Base-by-base conservation (phyloP, 2,329 filamentous ascomycete genomes). In the Neopestalotiopsis clavispora region DNA sequence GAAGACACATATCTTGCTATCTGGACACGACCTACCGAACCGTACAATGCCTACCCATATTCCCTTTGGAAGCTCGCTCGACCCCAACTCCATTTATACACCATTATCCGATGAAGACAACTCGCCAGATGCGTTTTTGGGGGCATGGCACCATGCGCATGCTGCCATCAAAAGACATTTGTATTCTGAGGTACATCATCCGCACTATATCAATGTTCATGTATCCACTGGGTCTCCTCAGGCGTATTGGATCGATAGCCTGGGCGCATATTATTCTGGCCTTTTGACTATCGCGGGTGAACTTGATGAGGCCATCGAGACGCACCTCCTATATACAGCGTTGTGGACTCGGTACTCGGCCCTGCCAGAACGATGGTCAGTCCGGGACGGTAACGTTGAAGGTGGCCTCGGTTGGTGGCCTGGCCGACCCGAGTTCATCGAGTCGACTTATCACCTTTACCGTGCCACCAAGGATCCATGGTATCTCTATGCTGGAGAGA, bases 381-480 rank as follows among this genome's bases (percentile, higher is more conserved):
- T 96, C 65, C 89, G 90, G 65, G 93, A 94, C 30, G 92, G 92
- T 34, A 90, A 91, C 67, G 91, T 98, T 61, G 96, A 98, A 77
- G 90, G 91, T 20, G 94, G 94, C 10, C 88, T 98, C 32, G 90
- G 92, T 12, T 98, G 96, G 94, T 99, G 97, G 93, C 94, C 94
- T 12, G 94, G 97, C 28, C 90, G 96, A 30, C 96, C 96, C 4
- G 96, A 99, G 79, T 98, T 98, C 77, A 94, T 98, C 73, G 96
- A 99, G 81, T 98, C 94, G 1, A 97, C 93, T 0, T 99, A 97
- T 81, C 94, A 98, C 77, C 84, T 99, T n/a, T 98, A 97, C 78
- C 91, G 93, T 65, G 95, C 95, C 1, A 98, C 96, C 0, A 89
- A 91, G 74, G 96, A 99, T 78, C 95, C 95, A 0, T 99, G 95